Conservation (phyloP, 2,329 filamentous ascomycete species). For the Colletotrichum musicola region DNA sequence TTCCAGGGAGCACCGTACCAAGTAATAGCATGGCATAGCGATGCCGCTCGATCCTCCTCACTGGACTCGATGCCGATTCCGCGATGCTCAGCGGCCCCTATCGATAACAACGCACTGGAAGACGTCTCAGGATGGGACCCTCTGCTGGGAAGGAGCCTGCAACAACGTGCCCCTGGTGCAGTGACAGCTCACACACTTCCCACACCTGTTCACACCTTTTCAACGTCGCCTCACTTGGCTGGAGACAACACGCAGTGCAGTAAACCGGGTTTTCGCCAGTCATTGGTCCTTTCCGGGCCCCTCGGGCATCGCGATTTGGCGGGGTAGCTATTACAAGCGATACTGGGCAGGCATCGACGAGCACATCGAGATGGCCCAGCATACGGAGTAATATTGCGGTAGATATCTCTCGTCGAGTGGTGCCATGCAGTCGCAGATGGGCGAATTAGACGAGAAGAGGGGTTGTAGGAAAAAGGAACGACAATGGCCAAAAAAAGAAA, state of each 20-base stretch:
- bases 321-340: background rate
- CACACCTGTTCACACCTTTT: background rate
- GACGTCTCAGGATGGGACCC: conserved; percentile 29
- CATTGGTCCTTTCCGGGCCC: conserved; percentile 9
- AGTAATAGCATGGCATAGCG: background rate
- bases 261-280: conserved; percentile 14
- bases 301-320: conserved; percentile 9
- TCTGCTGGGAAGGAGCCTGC: conserved; percentile 29
- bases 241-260: background rate
- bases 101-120: conserved; percentile 29
- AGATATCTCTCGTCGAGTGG: background rate
- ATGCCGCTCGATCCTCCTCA: conserved; percentile 26
- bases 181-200: conserved; percentile 28
- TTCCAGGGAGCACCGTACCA: background rate
- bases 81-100: conserved; percentile 3
- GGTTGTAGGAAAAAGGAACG: conserved; percentile 3
- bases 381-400: background rate
- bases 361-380: conserved; percentile 23
- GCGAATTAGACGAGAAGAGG: background rate
- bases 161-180: conserved; percentile 6
- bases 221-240: background rate
- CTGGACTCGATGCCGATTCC: conserved; percentile 23
- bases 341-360: conserved; percentile 23
- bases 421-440: background rate
- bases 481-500: background rate